phyloP scores from a whole-genome alignment of 768 basidiomycete genomes.

The Clavaria fumosa region DNA sequence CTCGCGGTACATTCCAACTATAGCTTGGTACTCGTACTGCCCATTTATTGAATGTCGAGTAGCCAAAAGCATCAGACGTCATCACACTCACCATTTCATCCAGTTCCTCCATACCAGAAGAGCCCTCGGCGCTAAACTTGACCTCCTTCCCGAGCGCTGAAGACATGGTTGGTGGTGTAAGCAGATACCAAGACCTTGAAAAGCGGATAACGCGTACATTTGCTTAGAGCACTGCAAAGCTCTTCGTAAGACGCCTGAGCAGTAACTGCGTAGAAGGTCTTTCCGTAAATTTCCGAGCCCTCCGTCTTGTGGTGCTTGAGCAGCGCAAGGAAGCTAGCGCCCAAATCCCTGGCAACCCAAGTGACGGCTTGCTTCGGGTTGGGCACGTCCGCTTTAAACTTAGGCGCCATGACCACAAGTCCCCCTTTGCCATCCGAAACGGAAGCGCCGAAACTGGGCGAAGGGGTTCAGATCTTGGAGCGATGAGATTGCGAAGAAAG shows the following conservation, averaged over 20 bases:
- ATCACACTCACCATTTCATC: conserved; percentile 10
- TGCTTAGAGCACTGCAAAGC: conserved; percentile 9
- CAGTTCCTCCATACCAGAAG: conserved; percentile 7
- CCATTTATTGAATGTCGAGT: not conserved
- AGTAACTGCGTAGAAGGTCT: conserved; percentile 8
- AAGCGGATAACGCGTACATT: conserved; percentile 10
- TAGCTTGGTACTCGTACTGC: conserved; percentile 8
- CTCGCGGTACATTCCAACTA: conserved; percentile 4
- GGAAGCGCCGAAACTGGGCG: too few species aligned
- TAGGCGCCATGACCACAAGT: conserved; percentile 6
- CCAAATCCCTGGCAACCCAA: conserved; percentile 10
- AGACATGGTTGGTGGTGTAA: not conserved
- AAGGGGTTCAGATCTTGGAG: not conserved
- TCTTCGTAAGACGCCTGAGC: conserved; percentile 9
- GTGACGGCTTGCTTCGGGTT: conserved; percentile 5
- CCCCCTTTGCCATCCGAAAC: conserved; percentile 7
- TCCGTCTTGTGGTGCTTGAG: conserved; percentile 8
- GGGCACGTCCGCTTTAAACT: not conserved
- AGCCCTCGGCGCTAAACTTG: conserved; percentile 5
- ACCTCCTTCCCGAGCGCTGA: conserved; percentile 10
- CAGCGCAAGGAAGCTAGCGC: conserved; percentile 7
- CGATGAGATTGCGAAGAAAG: too few species aligned
- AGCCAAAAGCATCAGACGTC: not conserved
- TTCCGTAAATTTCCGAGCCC: conserved; percentile 6
- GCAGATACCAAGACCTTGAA: not conserved